Conservation (phyloP, 176 grass and related monocot genomes). For the Oryza rufipogon region DNA sequence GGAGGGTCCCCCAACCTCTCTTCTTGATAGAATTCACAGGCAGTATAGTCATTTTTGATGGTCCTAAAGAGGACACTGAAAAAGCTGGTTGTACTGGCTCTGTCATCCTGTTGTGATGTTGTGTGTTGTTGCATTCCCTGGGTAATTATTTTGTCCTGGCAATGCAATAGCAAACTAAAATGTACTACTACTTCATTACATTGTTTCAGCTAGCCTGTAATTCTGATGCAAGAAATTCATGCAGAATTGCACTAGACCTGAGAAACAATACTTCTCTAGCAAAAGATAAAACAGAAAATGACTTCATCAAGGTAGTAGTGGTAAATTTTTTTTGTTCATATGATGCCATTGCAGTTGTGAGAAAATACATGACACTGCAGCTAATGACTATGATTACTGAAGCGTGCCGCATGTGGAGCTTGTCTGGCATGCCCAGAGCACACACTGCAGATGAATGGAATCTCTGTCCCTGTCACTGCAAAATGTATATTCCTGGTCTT, state of each 20-base stretch:
- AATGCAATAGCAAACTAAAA: background rate
- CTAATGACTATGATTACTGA: conserved; percentile 10
- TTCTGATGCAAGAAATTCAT: background rate
- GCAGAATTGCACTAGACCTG: background rate
- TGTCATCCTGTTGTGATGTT: conserved; percentile 14
- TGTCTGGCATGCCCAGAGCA: background rate
- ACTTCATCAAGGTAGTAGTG: background rate
- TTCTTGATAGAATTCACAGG: background rate
- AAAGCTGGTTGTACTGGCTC: conserved; percentile 16
- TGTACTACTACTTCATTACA: background rate
- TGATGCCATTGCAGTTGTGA: background rate
- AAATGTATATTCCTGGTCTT: conserved; percentile 33
- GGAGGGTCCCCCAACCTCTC: background rate
- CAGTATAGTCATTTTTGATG: conserved; percentile 5
- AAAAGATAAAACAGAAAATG: background rate
- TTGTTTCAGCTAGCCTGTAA: background rate
- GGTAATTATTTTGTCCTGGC: conserved; percentile 9
- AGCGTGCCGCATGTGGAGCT: background rate
- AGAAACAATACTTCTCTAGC: background rate
- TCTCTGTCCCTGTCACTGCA: conserved; percentile 20
- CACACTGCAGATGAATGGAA: conserved; percentile 27
- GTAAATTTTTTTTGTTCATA: background rate
- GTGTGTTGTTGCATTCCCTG: background rate
- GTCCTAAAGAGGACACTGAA: conserved; percentile 4
- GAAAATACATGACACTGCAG: no score